Base-by-base conservation (phyloP, 305 asterid genomes). In the Stenogyne calaminthoides region DNA sequence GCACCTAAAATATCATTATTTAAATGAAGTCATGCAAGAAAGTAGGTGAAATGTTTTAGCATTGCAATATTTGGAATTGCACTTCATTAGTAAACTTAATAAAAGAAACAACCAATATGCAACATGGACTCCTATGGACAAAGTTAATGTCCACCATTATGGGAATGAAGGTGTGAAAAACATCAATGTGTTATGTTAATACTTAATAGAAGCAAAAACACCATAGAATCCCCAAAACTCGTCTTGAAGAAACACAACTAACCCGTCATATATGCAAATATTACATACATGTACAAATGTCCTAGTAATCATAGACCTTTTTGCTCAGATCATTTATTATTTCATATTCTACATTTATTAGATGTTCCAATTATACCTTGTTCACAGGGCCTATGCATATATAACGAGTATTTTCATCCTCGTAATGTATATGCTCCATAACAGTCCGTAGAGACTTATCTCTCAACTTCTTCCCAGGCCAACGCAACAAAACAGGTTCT, bases 381-480 rank as follows among this genome's bases (percentile, higher is more conserved):
- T 93, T 95, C 73, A 95, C 98, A 56, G 98, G 98, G 56, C 97
- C 97, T 72, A 95, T 91, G 90, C 99, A 95, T 78, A 91, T 11
- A 72, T 95, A 95, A 61, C 97, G 97, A 63, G 99, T 95, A 78
- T 91, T 93, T 85, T 92, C 98, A 86, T 95, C 99, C 86, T 95
- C 99, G 69, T 93, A 95, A 78, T 95, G 98, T 80, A 95, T 82
- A 79, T 92, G 99, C 85, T 91, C 95, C 89, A 95, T 89, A 67
- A 79, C 96, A 36, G 85, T 85, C 54, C 81, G 73, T 54, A 95
- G 86, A 67, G 97, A 84, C 78, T 80, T 91, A 20, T 95, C 97
- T 84, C 98, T 91, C 76, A 95, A 78, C 81, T 82, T 95, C 77
- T 91, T 91, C 82, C 93, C 97, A n/a, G 98, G 99, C 99, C 99